Percentiles rank a stretch among this genome's conserved stretches.
Evolutionary conservation across 306 rosid genomes (phyloP).

Genomic region (Fagus crenata): DNA sequence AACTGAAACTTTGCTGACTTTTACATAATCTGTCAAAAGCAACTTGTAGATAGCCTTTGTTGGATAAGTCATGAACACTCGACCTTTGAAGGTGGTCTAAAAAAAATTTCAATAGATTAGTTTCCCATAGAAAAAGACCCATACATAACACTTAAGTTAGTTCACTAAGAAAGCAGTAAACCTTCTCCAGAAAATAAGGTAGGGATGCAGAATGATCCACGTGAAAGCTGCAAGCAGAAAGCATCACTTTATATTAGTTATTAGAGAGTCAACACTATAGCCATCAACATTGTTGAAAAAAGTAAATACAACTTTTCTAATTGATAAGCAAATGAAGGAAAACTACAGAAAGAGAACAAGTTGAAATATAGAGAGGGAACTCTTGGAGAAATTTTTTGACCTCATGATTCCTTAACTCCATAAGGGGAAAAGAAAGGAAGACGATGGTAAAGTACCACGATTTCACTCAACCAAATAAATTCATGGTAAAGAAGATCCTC

Average conservation of each 20-base stretch:
- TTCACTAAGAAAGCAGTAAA: constrained; percentile 18
- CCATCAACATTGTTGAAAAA: background rate
- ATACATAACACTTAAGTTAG: background rate
- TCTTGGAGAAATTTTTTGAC: background rate
- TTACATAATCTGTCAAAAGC: constrained; percentile 76
- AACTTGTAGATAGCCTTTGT: constrained; percentile 90
- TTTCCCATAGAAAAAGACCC: background rate
- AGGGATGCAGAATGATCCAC: constrained; percentile 93
- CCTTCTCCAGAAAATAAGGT: constrained; percentile 92
- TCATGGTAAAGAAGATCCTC: background rate
- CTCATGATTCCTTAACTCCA: background rate
- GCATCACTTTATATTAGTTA: background rate
- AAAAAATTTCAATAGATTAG: constrained; percentile 20
- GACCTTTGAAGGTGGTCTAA: constrained; percentile 83
- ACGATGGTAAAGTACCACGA: background rate
- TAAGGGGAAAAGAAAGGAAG: background rate
- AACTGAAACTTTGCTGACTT: constrained; percentile 91
- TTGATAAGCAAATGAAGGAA: too few relatives aligned
- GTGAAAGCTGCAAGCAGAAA: constrained; percentile 62
- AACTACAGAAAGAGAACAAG: background rate
- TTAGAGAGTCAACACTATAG: background rate
- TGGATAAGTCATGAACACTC: constrained; percentile 95
- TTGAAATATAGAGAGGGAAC: background rate
- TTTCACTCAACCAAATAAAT: background rate
- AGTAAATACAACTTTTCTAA: background rate